These are phyloP conservation scores for Boletus rex-veris DNA, from an alignment of 768 basidiomycete species.

Conservation along the genomic window DNA sequence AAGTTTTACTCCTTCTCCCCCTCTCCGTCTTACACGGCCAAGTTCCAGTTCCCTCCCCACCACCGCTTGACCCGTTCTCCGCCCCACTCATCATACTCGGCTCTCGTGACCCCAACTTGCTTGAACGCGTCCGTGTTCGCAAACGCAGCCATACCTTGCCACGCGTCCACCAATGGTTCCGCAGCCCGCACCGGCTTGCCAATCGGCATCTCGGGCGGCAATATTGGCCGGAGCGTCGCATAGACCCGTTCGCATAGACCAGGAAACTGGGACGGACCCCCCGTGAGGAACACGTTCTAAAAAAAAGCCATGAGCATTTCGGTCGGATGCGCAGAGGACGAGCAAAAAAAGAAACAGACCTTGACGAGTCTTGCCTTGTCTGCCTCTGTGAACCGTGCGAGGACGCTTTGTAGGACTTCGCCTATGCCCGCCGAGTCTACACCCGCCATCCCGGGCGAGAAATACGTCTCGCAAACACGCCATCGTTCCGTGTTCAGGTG, in stretches of 20 bases:
- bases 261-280: constrained; percentile 71
- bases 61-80: constrained; percentile 83
- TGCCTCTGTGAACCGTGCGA: constrained; percentile 62
- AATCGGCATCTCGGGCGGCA: constrained; percentile 80
- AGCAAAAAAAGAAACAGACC: constrained; percentile 39
- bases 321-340: not conserved
- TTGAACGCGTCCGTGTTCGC: constrained; percentile 53
- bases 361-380: constrained; percentile 74
- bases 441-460: constrained; percentile 91
- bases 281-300: constrained; percentile 89
- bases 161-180: constrained; percentile 75
- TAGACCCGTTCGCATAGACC: constrained; percentile 66
- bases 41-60: constrained; percentile 92
- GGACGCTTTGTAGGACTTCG: constrained; percentile 85
- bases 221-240: constrained; percentile 73
- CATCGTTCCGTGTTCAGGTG: constrained; percentile 90
- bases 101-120: constrained; percentile 59
- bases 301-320: not conserved
- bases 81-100: constrained; percentile 89
- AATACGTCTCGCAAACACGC: constrained; percentile 89
- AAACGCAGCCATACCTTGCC: constrained; percentile 89
- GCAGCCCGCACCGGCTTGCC: constrained; percentile 51
- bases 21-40: constrained; percentile 1
- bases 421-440: constrained; percentile 91
- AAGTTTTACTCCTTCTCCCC: no score